Evolutionary conservation across 23 red algal genomes (phyloP), one percentile per base, ranked within the genome.

Genomic region (Gracilaria vermiculophylla): DNA sequence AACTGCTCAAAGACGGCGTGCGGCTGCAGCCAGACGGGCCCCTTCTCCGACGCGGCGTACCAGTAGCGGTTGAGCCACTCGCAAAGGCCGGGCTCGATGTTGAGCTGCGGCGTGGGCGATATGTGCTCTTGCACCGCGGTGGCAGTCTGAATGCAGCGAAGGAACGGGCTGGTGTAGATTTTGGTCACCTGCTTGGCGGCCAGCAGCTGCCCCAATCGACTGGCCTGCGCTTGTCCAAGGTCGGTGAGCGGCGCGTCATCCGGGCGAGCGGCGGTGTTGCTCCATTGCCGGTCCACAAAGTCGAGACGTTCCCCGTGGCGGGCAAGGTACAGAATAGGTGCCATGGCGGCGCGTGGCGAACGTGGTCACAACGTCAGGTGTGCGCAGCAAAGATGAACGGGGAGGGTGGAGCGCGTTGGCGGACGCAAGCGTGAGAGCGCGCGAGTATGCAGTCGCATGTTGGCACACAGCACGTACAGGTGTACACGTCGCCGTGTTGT

Each of bases 281-380:
- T 16, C 83, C 83, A 87, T 3, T 47, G 32, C 2, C 50, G 83
- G 41, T 87, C 70, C 3, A 87, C 83, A 87, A 87, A 87, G 34
- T 87, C 83, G 28, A 76, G 70, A n/a, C 83, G 83, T 37, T 87
- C 83, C 9, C 83, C 83, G 61, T 87, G 83, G 56, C 83, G 83
- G 0, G 83, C 83, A 28, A 87, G 51, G 54, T 76, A 87, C 14
- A 87, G 5, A 5, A 1, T 74, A 20, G 76, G 51, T 33, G 76
- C 52, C 50, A 58, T 70, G 61, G 11, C 61, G 10, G 61, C 61
- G n/a, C n/a, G n/a, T n/a, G n/a, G n/a, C n/a, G n/a, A n/a, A n/a
- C n/a, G n/a, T n/a, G n/a, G n/a, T n/a, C n/a, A n/a, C n/a, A n/a
- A n/a, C n/a, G n/a, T n/a, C n/a, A n/a, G n/a, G n/a, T n/a, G n/a